Conservation (phyloP, 768 basidiomycete species). For the Pisolithus microcarpus region DNA sequence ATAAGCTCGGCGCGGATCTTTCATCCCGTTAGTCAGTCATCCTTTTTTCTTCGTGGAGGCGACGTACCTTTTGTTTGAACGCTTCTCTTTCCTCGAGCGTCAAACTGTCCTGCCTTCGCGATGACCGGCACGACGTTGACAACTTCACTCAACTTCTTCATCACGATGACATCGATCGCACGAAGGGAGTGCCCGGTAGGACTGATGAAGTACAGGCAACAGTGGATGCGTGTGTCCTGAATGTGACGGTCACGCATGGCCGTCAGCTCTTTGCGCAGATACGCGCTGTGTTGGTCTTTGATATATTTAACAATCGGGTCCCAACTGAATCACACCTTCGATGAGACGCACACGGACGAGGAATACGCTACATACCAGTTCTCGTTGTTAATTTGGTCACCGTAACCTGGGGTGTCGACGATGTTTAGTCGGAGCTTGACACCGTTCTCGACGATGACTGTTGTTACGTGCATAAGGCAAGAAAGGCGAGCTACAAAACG, state of each 20-base stretch:
- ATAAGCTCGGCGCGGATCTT: slow-evolving; percentile 91
- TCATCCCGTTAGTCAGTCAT: slow-evolving; percentile 8
- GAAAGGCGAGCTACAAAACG: background rate
- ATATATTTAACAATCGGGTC: slow-evolving; percentile 99
- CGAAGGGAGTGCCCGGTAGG: slow-evolving; percentile 97
- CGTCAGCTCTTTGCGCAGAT: slow-evolving; percentile 96
- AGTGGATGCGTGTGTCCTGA: slow-evolving; percentile 97
- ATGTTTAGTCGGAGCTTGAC: slow-evolving; percentile 94
- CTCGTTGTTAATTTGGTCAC: slow-evolving; percentile 98
- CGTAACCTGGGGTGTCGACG: slow-evolving; percentile 97
- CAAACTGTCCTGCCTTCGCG: slow-evolving; percentile 92
- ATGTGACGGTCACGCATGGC: slow-evolving; percentile 99
- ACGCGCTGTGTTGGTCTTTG: slow-evolving; percentile 98
- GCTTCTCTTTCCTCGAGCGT: slow-evolving; percentile 86
- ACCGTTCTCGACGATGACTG: slow-evolving; percentile 94
- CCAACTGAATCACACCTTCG: slow-evolving; percentile 55
- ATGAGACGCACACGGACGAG: slow-evolving; percentile 3
- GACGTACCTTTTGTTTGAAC: slow-evolving; percentile 84
- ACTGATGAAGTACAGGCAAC: slow-evolving; percentile 96
- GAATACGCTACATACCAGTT: slow-evolving; percentile 60
- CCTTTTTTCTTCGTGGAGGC: background rate
- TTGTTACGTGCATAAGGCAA: slow-evolving; percentile 9
- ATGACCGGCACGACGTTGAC: slow-evolving; percentile 99
- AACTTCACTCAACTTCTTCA: slow-evolving; percentile 98
- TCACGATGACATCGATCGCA: slow-evolving; percentile 95